A percentile compares a stretch with the other conserved stretches of the same genome.
phyloP scores from a whole-genome alignment of 1,284 basidiomycete genomes.

The Puccinia triticina region DNA sequence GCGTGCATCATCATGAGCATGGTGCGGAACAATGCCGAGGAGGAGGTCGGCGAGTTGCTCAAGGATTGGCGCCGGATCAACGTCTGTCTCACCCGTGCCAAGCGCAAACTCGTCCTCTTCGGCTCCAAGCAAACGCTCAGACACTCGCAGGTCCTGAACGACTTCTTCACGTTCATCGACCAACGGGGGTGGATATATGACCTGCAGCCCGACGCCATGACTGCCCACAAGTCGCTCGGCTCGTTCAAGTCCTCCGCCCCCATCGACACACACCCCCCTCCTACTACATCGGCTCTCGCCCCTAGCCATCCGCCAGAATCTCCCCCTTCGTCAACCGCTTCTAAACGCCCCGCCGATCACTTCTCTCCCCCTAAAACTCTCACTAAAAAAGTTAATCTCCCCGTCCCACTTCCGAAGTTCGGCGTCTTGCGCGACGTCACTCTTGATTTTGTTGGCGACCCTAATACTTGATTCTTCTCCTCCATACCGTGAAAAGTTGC shows the following conservation, averaged over 20 bases:
- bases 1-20: slow-evolving; percentile 90
- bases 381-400: background rate
- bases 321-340: background rate
- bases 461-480: background rate
- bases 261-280: background rate
- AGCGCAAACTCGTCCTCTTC: slow-evolving; percentile 84
- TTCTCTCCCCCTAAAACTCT: slow-evolving; percentile 1
- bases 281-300: background rate
- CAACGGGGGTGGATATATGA: slow-evolving; percentile 70
- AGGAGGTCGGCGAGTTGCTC: slow-evolving; percentile 73
- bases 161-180: slow-evolving; percentile 67
- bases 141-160: slow-evolving; percentile 11
- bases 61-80: slow-evolving; percentile 95
- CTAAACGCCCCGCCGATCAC: background rate
- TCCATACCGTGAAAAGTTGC: background rate
- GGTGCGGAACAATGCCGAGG: slow-evolving; percentile 77
- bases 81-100: slow-evolving; percentile 91
- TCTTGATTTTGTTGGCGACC: background rate
- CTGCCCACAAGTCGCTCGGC: slow-evolving; percentile 53
- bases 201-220: slow-evolving; percentile 67
- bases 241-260: background rate
- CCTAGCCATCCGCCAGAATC: background rate
- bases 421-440: slow-evolving; percentile 18
- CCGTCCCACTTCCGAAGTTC: background rate
- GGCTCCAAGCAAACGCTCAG: slow-evolving; percentile 64